These are phyloP conservation scores for Henckelia pumila DNA, from an alignment of 257 asterid genomes.

Conservation along the genomic window DNA sequence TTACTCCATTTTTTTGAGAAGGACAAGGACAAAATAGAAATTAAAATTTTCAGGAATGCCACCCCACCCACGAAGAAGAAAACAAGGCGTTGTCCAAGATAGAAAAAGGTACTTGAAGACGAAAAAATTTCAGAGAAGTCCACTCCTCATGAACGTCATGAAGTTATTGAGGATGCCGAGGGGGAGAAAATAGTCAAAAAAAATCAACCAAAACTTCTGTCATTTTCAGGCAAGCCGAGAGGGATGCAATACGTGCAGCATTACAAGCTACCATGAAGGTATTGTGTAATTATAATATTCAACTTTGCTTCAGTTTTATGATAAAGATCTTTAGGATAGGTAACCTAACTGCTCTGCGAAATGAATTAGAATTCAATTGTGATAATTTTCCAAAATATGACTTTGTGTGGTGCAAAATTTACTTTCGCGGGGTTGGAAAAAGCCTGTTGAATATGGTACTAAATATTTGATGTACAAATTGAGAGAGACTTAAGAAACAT, in stretches of 20 bases:
- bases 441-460: too few relatives aligned
- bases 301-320: not conserved
- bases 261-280: conserved; percentile 90
- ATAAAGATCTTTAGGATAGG: conserved; percentile 10
- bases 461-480: too few relatives aligned
- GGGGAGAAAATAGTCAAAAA: conserved; percentile 65
- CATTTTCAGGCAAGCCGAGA: conserved; percentile 91
- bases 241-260: conserved; percentile 97
- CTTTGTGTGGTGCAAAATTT: too few relatives aligned
- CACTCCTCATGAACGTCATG: conserved; percentile 74
- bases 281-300: conserved; percentile 15
- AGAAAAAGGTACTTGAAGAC: conserved; percentile 40
- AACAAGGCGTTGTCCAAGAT: conserved; percentile 43
- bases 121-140: conserved; percentile 56
- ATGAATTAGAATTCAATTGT: not conserved
- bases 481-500: too few relatives aligned
- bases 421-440: too few relatives aligned
- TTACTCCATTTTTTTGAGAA: conserved; percentile 17
- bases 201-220: conserved; percentile 97
- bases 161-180: conserved; percentile 72
- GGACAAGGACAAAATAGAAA: conserved; percentile 59
- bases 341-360: not conserved
- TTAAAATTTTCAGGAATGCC: conserved; percentile 74
- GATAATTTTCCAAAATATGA: too few relatives aligned
- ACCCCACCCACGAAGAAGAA: conserved; percentile 43